Conservation (phyloP, 345 rosid species). For the Arabidopsis arenosa region DNA sequence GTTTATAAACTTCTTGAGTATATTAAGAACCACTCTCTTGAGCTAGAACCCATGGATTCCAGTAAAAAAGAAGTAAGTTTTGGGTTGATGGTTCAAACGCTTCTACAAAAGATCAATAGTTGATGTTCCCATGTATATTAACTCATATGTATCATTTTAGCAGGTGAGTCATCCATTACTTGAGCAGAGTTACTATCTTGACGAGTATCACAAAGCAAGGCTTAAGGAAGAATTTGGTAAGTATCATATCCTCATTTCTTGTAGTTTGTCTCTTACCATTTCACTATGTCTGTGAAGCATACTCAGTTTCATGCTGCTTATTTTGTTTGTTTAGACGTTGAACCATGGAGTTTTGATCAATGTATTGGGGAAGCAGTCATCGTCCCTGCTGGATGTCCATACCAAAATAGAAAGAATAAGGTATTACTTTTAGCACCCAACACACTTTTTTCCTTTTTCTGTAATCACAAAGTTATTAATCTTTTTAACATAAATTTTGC, state of each 20-base stretch:
- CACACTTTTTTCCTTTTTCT: constrained; percentile 4
- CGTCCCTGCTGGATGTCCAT: constrained; percentile 94
- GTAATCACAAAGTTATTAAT: background rate
- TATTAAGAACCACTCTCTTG: constrained; percentile 65
- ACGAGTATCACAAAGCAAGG: constrained; percentile 69
- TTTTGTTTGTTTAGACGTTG: constrained; percentile 62
- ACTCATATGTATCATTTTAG: constrained; percentile 27
- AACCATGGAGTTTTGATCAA: constrained; percentile 95
- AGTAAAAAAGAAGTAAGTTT: constrained; percentile 61
- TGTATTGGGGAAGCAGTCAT: constrained; percentile 94
- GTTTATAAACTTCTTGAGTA: constrained; percentile 81
- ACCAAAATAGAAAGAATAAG: constrained; percentile 85
- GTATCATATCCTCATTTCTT: constrained; percentile 40
- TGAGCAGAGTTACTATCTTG: constrained; percentile 86
- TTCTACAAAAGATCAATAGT: constrained; percentile 17
- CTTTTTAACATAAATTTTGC: constrained; percentile 6
- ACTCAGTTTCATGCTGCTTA: constrained; percentile 9
- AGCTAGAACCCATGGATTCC: constrained; percentile 53
- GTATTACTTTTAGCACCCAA: constrained; percentile 42
- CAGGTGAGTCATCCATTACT: constrained; percentile 84
- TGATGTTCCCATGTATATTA: constrained; percentile 24
- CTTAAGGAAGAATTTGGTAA: constrained; percentile 90
- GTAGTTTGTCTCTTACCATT: constrained; percentile 3
- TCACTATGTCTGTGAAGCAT: background rate
- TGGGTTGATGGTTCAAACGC: constrained; percentile 2